Percentiles rank a stretch among this genome's conserved stretches.
Evolutionary conservation across 2,329 filamentous ascomycete genomes (phyloP).

Genomic region (Cercospora zeae-maydis): DNA sequence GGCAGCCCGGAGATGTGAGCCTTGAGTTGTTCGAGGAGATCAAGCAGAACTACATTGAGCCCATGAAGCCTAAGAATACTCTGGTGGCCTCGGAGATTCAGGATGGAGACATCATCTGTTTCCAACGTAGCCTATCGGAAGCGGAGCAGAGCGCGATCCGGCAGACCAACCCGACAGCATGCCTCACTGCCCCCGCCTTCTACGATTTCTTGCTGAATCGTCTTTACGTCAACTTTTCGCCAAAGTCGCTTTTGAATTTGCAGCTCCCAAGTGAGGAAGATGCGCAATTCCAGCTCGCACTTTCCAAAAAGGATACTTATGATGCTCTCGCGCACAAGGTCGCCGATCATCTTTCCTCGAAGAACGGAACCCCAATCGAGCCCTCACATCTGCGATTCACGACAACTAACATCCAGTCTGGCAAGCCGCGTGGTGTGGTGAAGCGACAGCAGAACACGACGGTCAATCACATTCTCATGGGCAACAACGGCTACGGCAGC

Average conservation of each 20-base stretch:
- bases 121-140: constrained; percentile 64
- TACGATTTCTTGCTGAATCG: constrained; percentile 92
- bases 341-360: constrained; percentile 61
- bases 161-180: constrained; percentile 31
- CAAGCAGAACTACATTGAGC: constrained; percentile 95
- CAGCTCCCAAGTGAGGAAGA: constrained; percentile 47
- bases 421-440: constrained; percentile 72
- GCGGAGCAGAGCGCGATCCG: constrained; percentile 27
- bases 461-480: constrained; percentile 72
- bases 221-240: constrained; percentile 72
- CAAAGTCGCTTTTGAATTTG: constrained; percentile 48
- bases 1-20: constrained; percentile 64
- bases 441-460: constrained; percentile 69
- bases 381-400: constrained; percentile 88
- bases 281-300: constrained; percentile 67
- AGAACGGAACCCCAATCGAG: constrained; percentile 53
- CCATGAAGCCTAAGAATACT: constrained; percentile 79
- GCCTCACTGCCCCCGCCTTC: constrained; percentile 48
- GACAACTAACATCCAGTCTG: constrained; percentile 72
- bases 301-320: constrained; percentile 87
- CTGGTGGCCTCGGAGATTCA: constrained; percentile 90
- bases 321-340: constrained; percentile 82
- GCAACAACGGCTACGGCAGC: constrained; percentile 62
- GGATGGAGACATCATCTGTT: constrained; percentile 94
- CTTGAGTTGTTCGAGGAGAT: constrained; percentile 90